Evolutionary conservation across 164 flowering plant species (phyloP).

Genomic region (grape (Vitis vinifera)): ASM3070453v1 NC_081809.1:559501-560000

Average conservation of each 20-base stretch:
- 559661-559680: no score
- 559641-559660: no score
- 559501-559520: slow-evolving; percentile 21
- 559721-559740: slow-evolving; percentile 36
- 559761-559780: not conserved
- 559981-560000: slow-evolving; percentile 51
- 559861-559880: slow-evolving; percentile 32
- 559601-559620: slow-evolving; percentile 8
- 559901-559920: slow-evolving; percentile 59
- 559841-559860: slow-evolving; percentile 42
- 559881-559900: slow-evolving; percentile 32
- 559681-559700: no score
- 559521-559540: slow-evolving; percentile 27
- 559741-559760: slow-evolving; percentile 49
- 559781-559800: not conserved
- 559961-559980: slow-evolving; percentile 53
- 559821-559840: slow-evolving; percentile 26
- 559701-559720: slow-evolving; percentile 17
- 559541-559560: slow-evolving; percentile 10
- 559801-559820: slow-evolving; percentile 16
- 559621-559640: no score
- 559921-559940: slow-evolving; percentile 21
- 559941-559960: slow-evolving; percentile 16
- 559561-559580: not conserved
- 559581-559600: slow-evolving; percentile 5